Evolutionary conservation across 2,329 filamentous ascomycete genomes (phyloP).

Genomic region (Grosmannia serpens): DNA sequence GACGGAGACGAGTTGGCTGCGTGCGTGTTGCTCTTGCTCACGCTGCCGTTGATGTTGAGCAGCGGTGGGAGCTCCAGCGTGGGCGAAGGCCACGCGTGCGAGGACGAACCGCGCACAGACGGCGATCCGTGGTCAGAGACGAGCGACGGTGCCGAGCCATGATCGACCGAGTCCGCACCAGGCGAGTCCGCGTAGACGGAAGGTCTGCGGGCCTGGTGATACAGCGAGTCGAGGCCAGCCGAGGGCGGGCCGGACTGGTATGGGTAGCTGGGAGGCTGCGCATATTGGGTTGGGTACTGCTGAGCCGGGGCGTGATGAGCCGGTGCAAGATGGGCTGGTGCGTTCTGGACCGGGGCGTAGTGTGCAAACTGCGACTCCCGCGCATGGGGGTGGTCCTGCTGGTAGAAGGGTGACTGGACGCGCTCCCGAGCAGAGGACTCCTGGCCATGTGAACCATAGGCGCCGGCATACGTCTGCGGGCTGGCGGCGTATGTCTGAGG

Average conservation of each 20-base stretch:
- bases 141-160: conserved; percentile 47
- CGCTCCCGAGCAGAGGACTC: background rate
- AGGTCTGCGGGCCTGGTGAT: background rate
- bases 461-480: background rate
- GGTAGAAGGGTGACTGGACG: background rate
- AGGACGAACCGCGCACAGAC: conserved; percentile 34
- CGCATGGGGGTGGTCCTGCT: background rate
- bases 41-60: conserved; percentile 4
- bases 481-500: no score
- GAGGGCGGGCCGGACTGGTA: background rate
- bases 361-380: background rate
- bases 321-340: background rate
- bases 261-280: background rate
- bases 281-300: background rate
- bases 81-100: conserved; percentile 18
- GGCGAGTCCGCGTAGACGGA: background rate
- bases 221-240: background rate
- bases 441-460: background rate
- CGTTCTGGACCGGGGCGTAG: background rate
- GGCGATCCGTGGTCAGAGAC: conserved; percentile 58
- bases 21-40: background rate
- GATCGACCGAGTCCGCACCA: background rate
- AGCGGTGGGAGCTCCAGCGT: conserved; percentile 31
- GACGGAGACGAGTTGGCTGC: background rate
- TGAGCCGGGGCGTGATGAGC: background rate